Conservation (phyloP, 495 filamentous ascomycete species). For the Aspergillus leporis region DNA sequence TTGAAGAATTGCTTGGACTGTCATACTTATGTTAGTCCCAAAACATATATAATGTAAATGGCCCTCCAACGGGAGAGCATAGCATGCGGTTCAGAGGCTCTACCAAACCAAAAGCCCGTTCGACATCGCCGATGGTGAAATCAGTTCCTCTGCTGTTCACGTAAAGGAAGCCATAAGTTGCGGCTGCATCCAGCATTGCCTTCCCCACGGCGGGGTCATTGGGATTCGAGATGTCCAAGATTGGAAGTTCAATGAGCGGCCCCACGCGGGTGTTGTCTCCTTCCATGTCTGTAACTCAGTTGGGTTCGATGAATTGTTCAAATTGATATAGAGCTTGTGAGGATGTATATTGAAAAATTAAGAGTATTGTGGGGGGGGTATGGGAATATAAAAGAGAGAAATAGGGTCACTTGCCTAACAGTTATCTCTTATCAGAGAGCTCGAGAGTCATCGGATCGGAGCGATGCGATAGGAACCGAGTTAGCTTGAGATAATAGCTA, state of each 20-base stretch:
- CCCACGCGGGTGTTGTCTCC: constrained; percentile 22
- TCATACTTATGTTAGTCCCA: constrained; percentile 25
- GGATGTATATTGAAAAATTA: no score
- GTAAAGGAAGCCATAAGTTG: constrained; percentile 85
- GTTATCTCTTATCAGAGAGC: constrained; percentile 1
- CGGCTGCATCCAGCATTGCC: constrained; percentile 75
- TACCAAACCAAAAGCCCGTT: constrained; percentile 77
- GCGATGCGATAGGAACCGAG: background rate
- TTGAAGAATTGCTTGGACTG: constrained; percentile 77
- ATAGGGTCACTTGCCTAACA: background rate
- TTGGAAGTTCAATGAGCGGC: constrained; percentile 62
- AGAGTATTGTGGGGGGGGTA: background rate
- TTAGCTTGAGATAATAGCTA: no score
- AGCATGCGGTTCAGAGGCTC: constrained; percentile 4
- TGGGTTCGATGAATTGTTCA: background rate
- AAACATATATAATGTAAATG: background rate
- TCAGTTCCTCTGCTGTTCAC: constrained; percentile 68
- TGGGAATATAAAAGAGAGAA: background rate
- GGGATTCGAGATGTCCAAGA: constrained; percentile 71
- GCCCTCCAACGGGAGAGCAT: background rate
- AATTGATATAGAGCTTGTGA: background rate
- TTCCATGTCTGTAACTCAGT: constrained; percentile 35
- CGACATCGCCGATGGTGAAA: constrained; percentile 66
- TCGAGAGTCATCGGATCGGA: background rate
- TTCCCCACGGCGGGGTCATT: constrained; percentile 61